Evolutionary conservation across 1,284 basidiomycete species (phyloP).

Genomic region (Leccinum subrobustum): DNA sequence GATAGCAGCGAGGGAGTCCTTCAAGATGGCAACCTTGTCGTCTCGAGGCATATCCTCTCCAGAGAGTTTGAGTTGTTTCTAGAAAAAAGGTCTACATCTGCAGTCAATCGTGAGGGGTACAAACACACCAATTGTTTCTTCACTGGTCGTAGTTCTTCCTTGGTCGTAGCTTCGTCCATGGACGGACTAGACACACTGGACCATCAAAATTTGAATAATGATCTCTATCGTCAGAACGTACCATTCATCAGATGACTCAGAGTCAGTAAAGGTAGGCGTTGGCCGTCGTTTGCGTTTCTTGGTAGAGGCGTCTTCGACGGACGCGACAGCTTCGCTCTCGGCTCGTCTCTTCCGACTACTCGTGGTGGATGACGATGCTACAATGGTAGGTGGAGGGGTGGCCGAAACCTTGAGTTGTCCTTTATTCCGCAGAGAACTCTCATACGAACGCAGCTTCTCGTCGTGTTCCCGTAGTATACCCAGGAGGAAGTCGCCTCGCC

Average conservation of each 20-base stretch:
- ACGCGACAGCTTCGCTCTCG: slow-evolving; percentile 79
- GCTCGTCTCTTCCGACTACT: slow-evolving; percentile 65
- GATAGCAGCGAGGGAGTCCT: slow-evolving; percentile 93
- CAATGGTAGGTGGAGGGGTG: slow-evolving; percentile 65
- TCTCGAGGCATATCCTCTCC: slow-evolving; percentile 92
- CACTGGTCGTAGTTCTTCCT: slow-evolving; percentile 94
- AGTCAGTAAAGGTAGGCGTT: slow-evolving; percentile 91
- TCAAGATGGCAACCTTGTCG: slow-evolving; percentile 93
- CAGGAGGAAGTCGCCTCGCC: slow-evolving; percentile 93
- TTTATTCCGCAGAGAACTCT: slow-evolving; percentile 67
- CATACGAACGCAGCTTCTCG: slow-evolving; percentile 85
- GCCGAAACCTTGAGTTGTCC: slow-evolving; percentile 63
- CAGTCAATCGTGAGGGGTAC: not conserved
- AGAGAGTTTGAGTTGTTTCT: slow-evolving; percentile 93
- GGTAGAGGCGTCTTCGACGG: slow-evolving; percentile 64
- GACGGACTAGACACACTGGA: slow-evolving; percentile 60
- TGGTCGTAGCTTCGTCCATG: slow-evolving; percentile 95
- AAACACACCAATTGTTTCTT: slow-evolving; percentile 88
- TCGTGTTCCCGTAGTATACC: slow-evolving; percentile 89
- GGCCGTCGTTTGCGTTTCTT: slow-evolving; percentile 83
- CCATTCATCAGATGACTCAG: slow-evolving; percentile 87
- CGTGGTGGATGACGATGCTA: slow-evolving; percentile 65
- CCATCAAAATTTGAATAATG: slow-evolving; percentile 1
- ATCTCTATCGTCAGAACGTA: slow-evolving; percentile 38
- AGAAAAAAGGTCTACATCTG: slow-evolving; percentile 12